These are phyloP conservation scores for Collybia sp. DNA, from an alignment of 768 basidiomycete species.

Conservation along the genomic window DNA sequence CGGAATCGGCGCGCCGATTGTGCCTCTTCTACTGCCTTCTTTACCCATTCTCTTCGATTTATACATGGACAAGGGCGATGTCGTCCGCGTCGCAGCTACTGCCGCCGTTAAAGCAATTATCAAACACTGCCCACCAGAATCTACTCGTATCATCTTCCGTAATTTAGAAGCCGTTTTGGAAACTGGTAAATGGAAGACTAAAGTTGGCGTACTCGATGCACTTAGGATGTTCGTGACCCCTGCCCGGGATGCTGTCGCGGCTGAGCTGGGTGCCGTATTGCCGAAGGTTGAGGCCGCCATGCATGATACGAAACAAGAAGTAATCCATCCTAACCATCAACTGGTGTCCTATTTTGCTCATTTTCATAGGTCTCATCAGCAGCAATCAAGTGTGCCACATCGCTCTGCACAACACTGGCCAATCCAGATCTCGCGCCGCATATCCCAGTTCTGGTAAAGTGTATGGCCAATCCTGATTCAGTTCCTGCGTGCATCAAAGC, in stretches of 20 bases:
- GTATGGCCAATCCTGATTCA: conserved; percentile 87
- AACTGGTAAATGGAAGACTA: conserved; percentile 88
- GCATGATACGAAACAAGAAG: conserved; percentile 97
- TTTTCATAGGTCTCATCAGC: conserved; percentile 71
- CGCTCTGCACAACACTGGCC: conserved; percentile 84
- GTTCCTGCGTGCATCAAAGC: conserved; percentile 94
- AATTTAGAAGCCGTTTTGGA: conserved; percentile 72
- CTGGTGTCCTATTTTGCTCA: conserved; percentile 3
- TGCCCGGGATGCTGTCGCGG: conserved; percentile 74
- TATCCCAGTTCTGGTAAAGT: conserved; percentile 84
- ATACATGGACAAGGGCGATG: conserved; percentile 92
- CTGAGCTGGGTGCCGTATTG: conserved; percentile 73
- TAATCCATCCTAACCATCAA: conserved; percentile 18
- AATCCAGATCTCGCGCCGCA: conserved; percentile 92
- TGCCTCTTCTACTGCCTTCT: conserved; percentile 72
- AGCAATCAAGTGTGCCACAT: conserved; percentile 85
- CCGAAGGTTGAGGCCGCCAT: conserved; percentile 87
- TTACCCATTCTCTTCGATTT: conserved; percentile 78
- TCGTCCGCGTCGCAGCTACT: conserved; percentile 79
- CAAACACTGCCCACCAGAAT: conserved; percentile 80
- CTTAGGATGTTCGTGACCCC: conserved; percentile 69
- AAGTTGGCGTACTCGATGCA: conserved; percentile 89
- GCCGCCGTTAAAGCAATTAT: conserved; percentile 80
- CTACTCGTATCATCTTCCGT: conserved; percentile 63
- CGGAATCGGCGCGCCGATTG: conserved; percentile 64